Evolutionary conservation across 2,329 filamentous ascomycete genomes (phyloP).

Genomic region (Mollisia scopiformis): DNA sequence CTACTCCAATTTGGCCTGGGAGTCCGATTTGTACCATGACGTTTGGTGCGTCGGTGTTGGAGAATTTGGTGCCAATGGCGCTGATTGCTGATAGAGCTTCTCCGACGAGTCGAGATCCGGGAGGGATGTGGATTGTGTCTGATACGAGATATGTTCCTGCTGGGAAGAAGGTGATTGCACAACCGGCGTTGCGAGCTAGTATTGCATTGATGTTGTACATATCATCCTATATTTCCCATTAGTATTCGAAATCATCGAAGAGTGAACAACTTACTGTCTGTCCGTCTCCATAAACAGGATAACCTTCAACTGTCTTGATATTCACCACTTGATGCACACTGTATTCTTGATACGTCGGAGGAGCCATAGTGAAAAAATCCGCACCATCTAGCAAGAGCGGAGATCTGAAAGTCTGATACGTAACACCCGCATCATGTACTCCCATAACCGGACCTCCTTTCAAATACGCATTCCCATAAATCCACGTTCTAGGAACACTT

Average conservation of each 20-base stretch:
- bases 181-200: background rate
- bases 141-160: background rate
- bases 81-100: slow-evolving; percentile 56
- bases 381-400: background rate
- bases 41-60: slow-evolving; percentile 43
- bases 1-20: slow-evolving; percentile 50
- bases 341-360: slow-evolving; percentile 48
- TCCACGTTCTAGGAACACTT: background rate
- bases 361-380: slow-evolving; percentile 44
- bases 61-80: slow-evolving; percentile 50
- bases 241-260: background rate
- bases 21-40: slow-evolving; percentile 55
- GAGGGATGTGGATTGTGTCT: slow-evolving; percentile 49
- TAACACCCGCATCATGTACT: background rate
- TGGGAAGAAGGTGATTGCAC: background rate
- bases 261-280: background rate
- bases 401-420: background rate
- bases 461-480: background rate
- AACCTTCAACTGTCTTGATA: slow-evolving; percentile 46
- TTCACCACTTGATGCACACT: slow-evolving; percentile 46
- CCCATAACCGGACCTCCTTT: background rate
- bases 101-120: slow-evolving; percentile 55
- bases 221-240: background rate
- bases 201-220: slow-evolving; percentile 28
- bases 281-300: slow-evolving; percentile 3